Percentiles rank a stretch among this genome's conserved stretches.
Evolutionary conservation across 2,329 filamentous ascomycete genomes (phyloP).

Genomic region (Penicillium sp.): DNA sequence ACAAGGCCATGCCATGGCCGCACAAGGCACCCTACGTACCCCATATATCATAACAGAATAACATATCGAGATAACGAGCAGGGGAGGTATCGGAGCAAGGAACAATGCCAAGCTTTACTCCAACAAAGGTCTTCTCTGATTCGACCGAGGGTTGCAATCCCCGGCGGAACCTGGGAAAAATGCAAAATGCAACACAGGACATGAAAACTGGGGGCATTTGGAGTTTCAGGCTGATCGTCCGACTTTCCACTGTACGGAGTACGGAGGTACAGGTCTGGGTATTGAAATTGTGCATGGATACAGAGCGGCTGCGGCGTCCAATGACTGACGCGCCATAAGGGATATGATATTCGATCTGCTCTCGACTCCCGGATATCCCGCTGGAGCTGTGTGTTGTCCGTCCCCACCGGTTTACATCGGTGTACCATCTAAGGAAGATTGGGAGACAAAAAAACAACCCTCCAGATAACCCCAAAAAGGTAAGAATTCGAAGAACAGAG

Average conservation of each 20-base stretch:
- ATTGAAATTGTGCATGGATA: slow-evolving; percentile 17
- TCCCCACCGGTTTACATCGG: no score
- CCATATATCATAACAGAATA: no score
- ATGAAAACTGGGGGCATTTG: slow-evolving; percentile 23
- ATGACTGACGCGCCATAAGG: slow-evolving; percentile 19
- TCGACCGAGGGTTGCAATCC: slow-evolving; percentile 1
- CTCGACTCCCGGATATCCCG: slow-evolving; percentile 19
- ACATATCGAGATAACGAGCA: no score
- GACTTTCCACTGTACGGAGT: slow-evolving; percentile 5
- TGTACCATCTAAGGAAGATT: no score
- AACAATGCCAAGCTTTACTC: neutral
- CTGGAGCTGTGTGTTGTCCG: slow-evolving; percentile 6
- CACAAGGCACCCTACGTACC: no score
- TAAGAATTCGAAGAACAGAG: no score
- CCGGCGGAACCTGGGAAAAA: neutral
- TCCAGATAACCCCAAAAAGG: no score
- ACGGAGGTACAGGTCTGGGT: neutral
- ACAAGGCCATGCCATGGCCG: no score
- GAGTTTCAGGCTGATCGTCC: slow-evolving; percentile 19
- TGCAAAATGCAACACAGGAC: slow-evolving; percentile 3
- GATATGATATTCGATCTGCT: slow-evolving; percentile 20
- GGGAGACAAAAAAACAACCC: no score
- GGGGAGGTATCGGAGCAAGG: neutral
- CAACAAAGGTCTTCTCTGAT: neutral
- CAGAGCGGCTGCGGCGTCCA: slow-evolving; percentile 27